A percentile compares a stretch with the other conserved stretches of the same genome.
These are phyloP conservation scores for Volvox reticuliferus DNA, from an alignment of 139 green algal species.

Conservation along the genomic window DNA sequence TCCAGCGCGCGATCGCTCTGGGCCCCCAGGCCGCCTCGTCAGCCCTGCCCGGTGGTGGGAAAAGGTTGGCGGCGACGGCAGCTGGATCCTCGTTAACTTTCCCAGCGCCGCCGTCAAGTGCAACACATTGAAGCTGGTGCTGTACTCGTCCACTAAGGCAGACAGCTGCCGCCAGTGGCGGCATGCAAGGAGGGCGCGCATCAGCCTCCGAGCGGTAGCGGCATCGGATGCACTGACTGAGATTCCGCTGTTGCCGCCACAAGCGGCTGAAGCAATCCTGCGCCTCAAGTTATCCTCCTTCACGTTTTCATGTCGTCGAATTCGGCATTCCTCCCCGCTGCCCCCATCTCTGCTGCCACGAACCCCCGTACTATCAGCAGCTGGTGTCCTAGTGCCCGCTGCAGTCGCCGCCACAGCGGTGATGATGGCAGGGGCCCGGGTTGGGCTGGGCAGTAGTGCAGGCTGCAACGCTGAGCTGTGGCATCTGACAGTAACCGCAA, in stretches of 20 bases:
- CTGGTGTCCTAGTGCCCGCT: no score
- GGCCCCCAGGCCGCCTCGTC: neutral
- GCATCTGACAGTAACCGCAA: no score
- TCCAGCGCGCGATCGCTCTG: no score
- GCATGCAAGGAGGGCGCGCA: neutral
- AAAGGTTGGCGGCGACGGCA: neutral
- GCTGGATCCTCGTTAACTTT: neutral
- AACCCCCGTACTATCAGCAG: neutral
- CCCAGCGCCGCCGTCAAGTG: constrained; percentile 23
- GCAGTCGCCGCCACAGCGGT: no score
- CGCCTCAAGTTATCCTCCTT: neutral
- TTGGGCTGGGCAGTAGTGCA: no score
- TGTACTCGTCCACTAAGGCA: neutral
- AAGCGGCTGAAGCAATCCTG: neutral
- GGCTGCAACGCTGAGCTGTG: no score
- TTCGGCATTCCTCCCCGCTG: neutral
- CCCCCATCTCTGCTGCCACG: neutral
- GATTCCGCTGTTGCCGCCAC: neutral
- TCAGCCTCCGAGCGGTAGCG: neutral
- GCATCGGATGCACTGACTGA: neutral
- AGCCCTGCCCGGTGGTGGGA: no score
- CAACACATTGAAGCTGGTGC: neutral
- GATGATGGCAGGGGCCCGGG: no score
- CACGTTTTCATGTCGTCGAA: neutral
- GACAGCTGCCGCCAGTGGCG: constrained; percentile 30